A percentile compares a stretch with the other conserved stretches of the same genome.
Evolutionary conservation across 1,284 basidiomycete genomes (phyloP).

Genomic region (Somion occarium): DNA sequence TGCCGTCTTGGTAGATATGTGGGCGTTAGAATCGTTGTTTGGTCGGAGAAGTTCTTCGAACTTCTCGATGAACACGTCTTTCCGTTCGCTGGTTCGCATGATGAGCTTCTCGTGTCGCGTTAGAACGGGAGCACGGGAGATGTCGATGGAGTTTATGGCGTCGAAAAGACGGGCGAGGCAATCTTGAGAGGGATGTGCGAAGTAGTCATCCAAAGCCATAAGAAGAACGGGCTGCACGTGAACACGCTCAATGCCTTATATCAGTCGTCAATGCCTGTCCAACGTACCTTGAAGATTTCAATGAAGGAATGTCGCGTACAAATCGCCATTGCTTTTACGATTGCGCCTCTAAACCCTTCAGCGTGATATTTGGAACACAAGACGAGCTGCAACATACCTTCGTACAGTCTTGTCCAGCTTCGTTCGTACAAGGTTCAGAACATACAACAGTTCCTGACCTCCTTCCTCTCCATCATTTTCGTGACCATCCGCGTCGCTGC

Average conservation of each 20-base stretch:
- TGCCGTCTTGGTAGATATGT: constrained; percentile 5
- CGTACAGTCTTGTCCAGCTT: constrained; percentile 88
- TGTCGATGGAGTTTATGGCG: constrained; percentile 88
- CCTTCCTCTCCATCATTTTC: constrained; percentile 30
- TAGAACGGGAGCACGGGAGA: constrained; percentile 74
- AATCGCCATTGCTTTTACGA: constrained; percentile 95
- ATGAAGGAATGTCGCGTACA: constrained; percentile 95
- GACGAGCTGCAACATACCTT: constrained; percentile 47
- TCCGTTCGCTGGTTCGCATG: constrained; percentile 85
- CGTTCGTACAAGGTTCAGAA: constrained; percentile 92
- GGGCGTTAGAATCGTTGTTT: background rate
- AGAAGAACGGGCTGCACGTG: constrained; percentile 76
- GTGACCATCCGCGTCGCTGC: constrained; percentile 6
- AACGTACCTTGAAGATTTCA: constrained; percentile 90
- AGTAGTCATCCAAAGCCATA: constrained; percentile 95
- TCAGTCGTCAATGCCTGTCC: background rate
- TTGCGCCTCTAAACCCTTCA: constrained; percentile 68
- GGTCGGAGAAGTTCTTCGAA: constrained; percentile 37
- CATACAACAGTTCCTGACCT: constrained; percentile 75
- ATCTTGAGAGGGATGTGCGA: constrained; percentile 81
- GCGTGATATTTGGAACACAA: constrained; percentile 6
- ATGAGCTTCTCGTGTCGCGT: constrained; percentile 83
- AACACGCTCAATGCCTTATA: background rate
- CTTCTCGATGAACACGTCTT: constrained; percentile 89
- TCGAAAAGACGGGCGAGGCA: constrained; percentile 88